A percentile compares a stretch with the other conserved stretches of the same genome.
phyloP scores from a whole-genome alignment of 306 rosid species.

The Lithocarpus polystachyus region DNA sequence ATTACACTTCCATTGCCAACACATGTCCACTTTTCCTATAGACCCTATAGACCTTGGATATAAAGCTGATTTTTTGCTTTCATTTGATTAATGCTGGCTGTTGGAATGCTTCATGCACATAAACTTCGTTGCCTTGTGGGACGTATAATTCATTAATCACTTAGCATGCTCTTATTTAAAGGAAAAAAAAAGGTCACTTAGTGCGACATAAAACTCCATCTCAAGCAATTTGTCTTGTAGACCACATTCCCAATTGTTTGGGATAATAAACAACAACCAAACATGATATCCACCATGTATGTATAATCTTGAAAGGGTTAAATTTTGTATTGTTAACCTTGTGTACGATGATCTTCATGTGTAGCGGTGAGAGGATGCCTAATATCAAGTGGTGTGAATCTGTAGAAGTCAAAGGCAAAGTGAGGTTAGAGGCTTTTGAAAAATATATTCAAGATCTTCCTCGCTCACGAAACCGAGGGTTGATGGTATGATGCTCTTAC shows the following conservation, averaged over 20 bases:
- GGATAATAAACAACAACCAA: background rate
- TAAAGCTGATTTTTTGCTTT: background rate
- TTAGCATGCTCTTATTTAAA: background rate
- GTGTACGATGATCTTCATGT: background rate
- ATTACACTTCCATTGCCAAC: background rate
- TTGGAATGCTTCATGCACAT: background rate
- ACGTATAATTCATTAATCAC: background rate
- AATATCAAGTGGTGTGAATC: slow-evolving; percentile 22
- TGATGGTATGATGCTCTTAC: slow-evolving; percentile 19
- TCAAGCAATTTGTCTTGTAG: background rate
- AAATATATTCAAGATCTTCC: slow-evolving; percentile 31
- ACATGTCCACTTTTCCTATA: too few relatives aligned
- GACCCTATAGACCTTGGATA: background rate
- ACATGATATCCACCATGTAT: background rate
- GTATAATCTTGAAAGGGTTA: background rate
- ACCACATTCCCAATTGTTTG: background rate
- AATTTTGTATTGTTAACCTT: background rate
- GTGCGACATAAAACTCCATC: background rate
- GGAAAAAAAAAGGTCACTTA: background rate
- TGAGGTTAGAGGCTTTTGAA: slow-evolving; percentile 23
- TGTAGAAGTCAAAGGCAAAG: slow-evolving; percentile 34
- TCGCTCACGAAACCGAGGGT: slow-evolving; percentile 22
- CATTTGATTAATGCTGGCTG: background rate
- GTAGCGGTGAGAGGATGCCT: slow-evolving; percentile 31
- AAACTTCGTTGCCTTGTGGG: background rate